Percentiles rank a stretch among this genome's conserved stretches.
phyloP scores from a whole-genome alignment of 2,329 filamentous ascomycete genomes.

The Sarocladium oryzae region DNA sequence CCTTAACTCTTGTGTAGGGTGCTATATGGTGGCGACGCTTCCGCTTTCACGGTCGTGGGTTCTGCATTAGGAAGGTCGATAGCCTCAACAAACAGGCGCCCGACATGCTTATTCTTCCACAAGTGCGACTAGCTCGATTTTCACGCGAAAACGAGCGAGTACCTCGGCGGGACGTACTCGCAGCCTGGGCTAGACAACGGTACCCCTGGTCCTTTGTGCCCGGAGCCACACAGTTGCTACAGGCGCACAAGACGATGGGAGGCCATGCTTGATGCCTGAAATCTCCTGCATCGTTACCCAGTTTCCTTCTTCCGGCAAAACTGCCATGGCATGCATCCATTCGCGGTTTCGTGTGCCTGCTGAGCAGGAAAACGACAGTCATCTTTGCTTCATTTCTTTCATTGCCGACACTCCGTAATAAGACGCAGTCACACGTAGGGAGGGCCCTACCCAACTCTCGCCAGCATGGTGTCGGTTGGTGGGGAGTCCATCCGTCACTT shows the following conservation, averaged over 20 bases:
- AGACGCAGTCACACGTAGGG: neutral
- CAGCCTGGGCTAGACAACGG: too few species aligned
- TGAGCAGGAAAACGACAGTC: too few species aligned
- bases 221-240: neutral
- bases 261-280: neutral
- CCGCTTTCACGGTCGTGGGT: neutral
- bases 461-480: neutral
- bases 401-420: neutral
- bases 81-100: neutral
- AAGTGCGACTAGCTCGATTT: neutral
- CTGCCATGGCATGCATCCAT: neutral
- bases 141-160: too few species aligned
- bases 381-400: neutral
- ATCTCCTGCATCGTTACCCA: neutral
- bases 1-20: neutral
- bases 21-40: neutral
- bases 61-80: constrained; percentile 5
- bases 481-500: neutral
- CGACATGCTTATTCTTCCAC: neutral
- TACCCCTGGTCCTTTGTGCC: too few species aligned
- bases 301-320: neutral
- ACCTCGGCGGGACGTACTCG: neutral
- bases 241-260: neutral
- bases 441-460: neutral
- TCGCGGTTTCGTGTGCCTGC: neutral